Percentiles rank a stretch among this genome's conserved stretches.
These are phyloP conservation scores for Torulaspora gathmanii DNA, from an alignment of 805 yeast genomes.

Conservation along the genomic window DNA sequence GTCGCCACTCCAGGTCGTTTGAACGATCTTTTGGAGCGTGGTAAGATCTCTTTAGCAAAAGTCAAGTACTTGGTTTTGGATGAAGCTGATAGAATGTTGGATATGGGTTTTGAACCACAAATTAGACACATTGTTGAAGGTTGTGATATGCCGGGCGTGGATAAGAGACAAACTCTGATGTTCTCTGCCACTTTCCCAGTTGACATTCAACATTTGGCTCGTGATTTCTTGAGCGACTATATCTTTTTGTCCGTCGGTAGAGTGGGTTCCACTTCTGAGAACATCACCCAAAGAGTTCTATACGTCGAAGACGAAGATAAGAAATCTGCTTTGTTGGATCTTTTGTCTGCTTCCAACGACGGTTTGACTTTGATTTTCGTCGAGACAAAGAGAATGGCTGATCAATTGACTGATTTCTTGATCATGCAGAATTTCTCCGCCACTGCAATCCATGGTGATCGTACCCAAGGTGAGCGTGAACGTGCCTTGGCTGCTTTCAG, in stretches of 20 bases:
- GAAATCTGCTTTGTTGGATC: slow-evolving; percentile 83
- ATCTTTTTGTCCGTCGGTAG: slow-evolving; percentile 96
- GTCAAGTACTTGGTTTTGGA: slow-evolving; percentile 92
- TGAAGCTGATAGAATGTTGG: slow-evolving; percentile 99
- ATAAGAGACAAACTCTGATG: slow-evolving; percentile 93
- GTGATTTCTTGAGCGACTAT: slow-evolving; percentile 94
- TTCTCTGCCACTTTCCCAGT: slow-evolving; percentile 99
- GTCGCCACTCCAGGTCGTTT: slow-evolving; percentile 99
- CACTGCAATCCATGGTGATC: slow-evolving; percentile 98
- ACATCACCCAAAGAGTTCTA: slow-evolving; percentile 88
- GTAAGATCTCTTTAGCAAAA: slow-evolving; percentile 80
- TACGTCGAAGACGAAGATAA: slow-evolving; percentile 93
- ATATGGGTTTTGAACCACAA: slow-evolving; percentile 99
- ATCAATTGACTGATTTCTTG: slow-evolving; percentile 86
- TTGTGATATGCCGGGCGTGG: slow-evolving; percentile 93
- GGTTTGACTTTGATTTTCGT: slow-evolving; percentile 93
- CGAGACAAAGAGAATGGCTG: slow-evolving; percentile 99
- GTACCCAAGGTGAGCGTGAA: slow-evolving; percentile 97
- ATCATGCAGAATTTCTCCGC: slow-evolving; percentile 89
- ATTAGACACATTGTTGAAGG: slow-evolving; percentile 96
- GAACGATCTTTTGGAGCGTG: slow-evolving; percentile 92
- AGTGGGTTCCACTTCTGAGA: slow-evolving; percentile 98
- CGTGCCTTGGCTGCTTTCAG: slow-evolving; percentile 93
- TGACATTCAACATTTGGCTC: slow-evolving; percentile 94
- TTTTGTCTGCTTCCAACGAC: slow-evolving; percentile 69